phyloP scores from a whole-genome alignment of 1,139 yeast genomes.

The Suhomyces bribrorum region DNA sequence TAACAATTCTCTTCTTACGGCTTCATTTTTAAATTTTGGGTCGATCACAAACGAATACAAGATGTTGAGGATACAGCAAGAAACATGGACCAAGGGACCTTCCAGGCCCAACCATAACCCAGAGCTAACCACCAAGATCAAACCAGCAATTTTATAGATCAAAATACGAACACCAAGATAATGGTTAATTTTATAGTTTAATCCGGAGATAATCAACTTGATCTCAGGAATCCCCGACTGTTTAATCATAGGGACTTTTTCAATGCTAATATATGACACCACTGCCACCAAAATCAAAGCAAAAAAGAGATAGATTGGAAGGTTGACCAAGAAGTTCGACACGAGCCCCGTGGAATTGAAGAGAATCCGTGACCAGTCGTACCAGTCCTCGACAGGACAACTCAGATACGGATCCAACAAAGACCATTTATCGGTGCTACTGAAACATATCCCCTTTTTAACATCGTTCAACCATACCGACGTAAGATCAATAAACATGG shows the following conservation, averaged over 20 bases:
- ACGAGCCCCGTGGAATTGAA: conserved; percentile 22
- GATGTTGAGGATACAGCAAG: conserved; percentile 58
- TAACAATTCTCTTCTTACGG: conserved; percentile 60
- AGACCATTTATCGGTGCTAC: conserved; percentile 44
- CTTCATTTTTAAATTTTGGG: conserved; percentile 49
- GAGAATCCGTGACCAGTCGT: conserved; percentile 39
- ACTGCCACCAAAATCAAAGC: conserved; percentile 27
- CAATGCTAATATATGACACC: conserved; percentile 35
- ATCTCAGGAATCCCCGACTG: conserved; percentile 75
- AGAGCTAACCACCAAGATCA: conserved; percentile 69
- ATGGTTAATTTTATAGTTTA: conserved; percentile 40
- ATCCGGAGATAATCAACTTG: conserved; percentile 63
- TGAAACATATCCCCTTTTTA: conserved; percentile 48
- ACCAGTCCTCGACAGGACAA: conserved; percentile 47
- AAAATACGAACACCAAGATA: conserved; percentile 53
- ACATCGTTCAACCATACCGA: conserved; percentile 67
- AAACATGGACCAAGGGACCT: conserved; percentile 89
- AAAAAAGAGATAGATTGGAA: conserved; percentile 39
- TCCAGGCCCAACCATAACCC: conserved; percentile 93
- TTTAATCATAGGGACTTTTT: conserved; percentile 46
- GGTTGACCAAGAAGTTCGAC: conserved; percentile 30
- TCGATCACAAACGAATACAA: conserved; percentile 36
- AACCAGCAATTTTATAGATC: conserved; percentile 51
- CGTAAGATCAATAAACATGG: conserved; percentile 60
- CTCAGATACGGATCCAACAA: conserved; percentile 46